A percentile compares a stretch with the other conserved stretches of the same genome.
Evolutionary conservation across 176 grass and related monocot species (phyloP).

Genomic region (Canna indica): DNA sequence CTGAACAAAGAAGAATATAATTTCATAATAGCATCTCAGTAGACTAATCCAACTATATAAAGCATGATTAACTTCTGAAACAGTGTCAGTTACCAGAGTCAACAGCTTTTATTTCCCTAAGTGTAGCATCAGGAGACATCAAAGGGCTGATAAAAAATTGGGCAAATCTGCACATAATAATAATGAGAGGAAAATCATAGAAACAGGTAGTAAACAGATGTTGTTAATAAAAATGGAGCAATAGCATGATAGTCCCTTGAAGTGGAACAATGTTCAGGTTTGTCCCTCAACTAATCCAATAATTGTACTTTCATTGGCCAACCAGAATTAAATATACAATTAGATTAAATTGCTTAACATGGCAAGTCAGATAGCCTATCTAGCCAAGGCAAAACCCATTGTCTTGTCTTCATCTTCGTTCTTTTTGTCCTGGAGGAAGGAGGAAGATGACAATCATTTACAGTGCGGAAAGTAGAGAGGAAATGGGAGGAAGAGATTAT

Average conservation of each 20-base stretch:
- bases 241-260: background rate
- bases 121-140: constrained; percentile 84
- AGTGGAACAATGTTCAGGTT: constrained; percentile 8
- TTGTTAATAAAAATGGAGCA: constrained; percentile 9
- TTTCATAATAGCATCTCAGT: constrained; percentile 1
- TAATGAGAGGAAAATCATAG: constrained; percentile 7
- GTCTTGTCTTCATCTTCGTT: no score
- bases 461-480: no score
- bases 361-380: no score
- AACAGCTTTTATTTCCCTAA: constrained; percentile 97
- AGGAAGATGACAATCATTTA: no score
- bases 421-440: no score
- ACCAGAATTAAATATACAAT: no score
- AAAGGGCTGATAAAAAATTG: constrained; percentile 96
- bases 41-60: constrained; percentile 1
- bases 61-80: constrained; percentile 7
- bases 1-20: constrained; percentile 23
- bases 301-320: no score
- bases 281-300: no score
- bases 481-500: no score
- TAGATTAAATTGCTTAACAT: no score
- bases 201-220: constrained; percentile 13
- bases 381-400: no score
- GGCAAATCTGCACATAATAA: constrained; percentile 52
- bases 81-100: constrained; percentile 61